phyloP scores from a whole-genome alignment of 192 early-diverging fungal genomes.

The Coemansia sp. region DNA sequence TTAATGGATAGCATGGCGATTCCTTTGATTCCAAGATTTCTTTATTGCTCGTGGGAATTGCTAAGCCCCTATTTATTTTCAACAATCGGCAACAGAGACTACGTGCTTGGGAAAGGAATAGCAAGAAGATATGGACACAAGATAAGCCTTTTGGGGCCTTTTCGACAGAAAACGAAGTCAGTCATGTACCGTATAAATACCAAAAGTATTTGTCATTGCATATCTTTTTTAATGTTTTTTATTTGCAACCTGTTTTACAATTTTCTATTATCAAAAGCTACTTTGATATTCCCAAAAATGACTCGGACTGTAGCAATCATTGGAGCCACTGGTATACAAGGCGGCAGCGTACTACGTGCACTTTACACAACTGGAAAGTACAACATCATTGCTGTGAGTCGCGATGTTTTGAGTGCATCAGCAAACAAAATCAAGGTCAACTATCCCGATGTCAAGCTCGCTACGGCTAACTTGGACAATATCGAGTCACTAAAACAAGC shows the following conservation, averaged over 20 bases:
- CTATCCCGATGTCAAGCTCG: slow-evolving; percentile 28
- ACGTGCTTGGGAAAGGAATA: too few species aligned
- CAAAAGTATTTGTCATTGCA: too few species aligned
- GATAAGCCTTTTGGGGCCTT: not conserved
- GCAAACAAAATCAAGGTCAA: slow-evolving; percentile 7
- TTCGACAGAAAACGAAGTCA: not conserved
- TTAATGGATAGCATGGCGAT: too few species aligned
- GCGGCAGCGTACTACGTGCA: slow-evolving; percentile 30
- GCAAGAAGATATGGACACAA: too few species aligned
- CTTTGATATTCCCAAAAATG: slow-evolving; percentile 11
- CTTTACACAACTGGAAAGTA: slow-evolving; percentile 25
- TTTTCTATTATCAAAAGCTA: too few species aligned
- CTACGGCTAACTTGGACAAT: slow-evolving; percentile 23
- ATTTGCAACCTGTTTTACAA: too few species aligned
- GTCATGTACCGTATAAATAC: not conserved
- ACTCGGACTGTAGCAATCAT: slow-evolving; percentile 21
- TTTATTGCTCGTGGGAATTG: too few species aligned
- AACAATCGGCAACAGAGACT: too few species aligned
- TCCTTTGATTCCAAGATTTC: too few species aligned
- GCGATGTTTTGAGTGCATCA: slow-evolving; percentile 8
- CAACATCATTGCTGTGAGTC: slow-evolving; percentile 25
- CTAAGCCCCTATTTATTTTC: too few species aligned
- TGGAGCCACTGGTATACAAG: slow-evolving; percentile 40
- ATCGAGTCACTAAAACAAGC: slow-evolving; percentile 15
- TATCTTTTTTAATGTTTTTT: too few species aligned